These are phyloP conservation scores for Boletus coccyginus DNA, from an alignment of 768 basidiomycete species.

Conservation along the genomic window DNA sequence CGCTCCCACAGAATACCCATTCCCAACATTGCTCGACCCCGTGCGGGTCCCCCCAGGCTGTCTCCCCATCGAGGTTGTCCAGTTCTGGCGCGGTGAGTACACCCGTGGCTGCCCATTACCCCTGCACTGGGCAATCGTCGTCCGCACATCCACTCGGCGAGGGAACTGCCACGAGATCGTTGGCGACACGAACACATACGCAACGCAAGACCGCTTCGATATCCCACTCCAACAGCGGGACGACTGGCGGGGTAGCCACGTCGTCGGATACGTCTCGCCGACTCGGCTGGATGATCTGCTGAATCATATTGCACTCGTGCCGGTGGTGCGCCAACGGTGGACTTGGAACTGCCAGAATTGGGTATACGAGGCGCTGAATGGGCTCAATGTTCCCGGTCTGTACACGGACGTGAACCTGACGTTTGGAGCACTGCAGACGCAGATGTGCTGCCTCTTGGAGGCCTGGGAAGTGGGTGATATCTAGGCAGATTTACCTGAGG, in stretches of 20 bases:
- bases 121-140: constrained; percentile 27
- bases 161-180: constrained; percentile 27
- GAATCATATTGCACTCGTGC: constrained; percentile 13
- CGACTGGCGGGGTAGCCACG: constrained; percentile 24
- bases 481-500: neutral
- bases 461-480: constrained; percentile 29
- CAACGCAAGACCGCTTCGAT: constrained; percentile 10
- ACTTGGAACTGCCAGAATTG: constrained; percentile 30
- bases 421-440: constrained; percentile 16
- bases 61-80: constrained; percentile 26
- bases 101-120: constrained; percentile 4
- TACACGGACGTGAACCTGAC: constrained; percentile 18
- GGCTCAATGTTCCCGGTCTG: constrained; percentile 9
- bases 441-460: constrained; percentile 28
- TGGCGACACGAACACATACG: constrained; percentile 20
- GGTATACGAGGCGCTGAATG: constrained; percentile 22
- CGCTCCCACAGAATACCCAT: neutral
- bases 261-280: constrained; percentile 20
- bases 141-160: constrained; percentile 15
- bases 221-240: neutral
- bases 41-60: constrained; percentile 16
- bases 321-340: constrained; percentile 12
- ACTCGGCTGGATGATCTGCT: constrained; percentile 7
- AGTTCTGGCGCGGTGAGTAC: constrained; percentile 28
- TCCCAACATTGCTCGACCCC: constrained; percentile 13